phyloP scores from a whole-genome alignment of 352 stramenopile species.

The Phytopythium montanum region DNA sequence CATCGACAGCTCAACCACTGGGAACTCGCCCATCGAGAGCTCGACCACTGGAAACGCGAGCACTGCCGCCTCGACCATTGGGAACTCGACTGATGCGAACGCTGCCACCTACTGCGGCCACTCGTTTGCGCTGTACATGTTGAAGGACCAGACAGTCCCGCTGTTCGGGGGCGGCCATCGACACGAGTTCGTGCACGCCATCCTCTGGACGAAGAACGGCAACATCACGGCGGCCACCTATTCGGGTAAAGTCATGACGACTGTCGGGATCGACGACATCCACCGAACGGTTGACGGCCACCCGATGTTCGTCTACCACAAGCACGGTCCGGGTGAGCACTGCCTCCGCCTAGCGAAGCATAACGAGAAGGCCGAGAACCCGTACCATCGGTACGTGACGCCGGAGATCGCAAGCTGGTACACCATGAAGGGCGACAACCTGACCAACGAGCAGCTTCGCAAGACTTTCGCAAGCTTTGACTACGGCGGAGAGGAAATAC shows the following conservation, averaged over 20 bases:
- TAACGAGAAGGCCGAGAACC: neutral
- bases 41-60: no score
- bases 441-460: conserved; percentile 3
- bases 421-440: conserved; percentile 14
- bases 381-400: neutral
- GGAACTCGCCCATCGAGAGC: no score
- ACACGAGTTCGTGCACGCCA: neutral
- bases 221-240: neutral
- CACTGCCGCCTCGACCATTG: no score
- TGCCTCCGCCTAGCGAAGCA: neutral
- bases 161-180: neutral
- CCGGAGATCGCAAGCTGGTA: conserved; percentile 13
- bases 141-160: conserved; percentile 26
- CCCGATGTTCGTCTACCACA: conserved; percentile 9
- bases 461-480: neutral
- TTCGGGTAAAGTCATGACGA: neutral
- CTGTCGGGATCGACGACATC: neutral
- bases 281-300: neutral
- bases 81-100: no score
- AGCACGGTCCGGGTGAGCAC: neutral
- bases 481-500: neutral
- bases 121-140: conserved; percentile 27
- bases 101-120: conserved; percentile 8
- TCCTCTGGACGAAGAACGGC: conserved; percentile 1
- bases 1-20: no score